These are phyloP conservation scores for Trypethelium eluteriae DNA, from an alignment of 495 filamentous ascomycete species.

Conservation along the genomic window DNA sequence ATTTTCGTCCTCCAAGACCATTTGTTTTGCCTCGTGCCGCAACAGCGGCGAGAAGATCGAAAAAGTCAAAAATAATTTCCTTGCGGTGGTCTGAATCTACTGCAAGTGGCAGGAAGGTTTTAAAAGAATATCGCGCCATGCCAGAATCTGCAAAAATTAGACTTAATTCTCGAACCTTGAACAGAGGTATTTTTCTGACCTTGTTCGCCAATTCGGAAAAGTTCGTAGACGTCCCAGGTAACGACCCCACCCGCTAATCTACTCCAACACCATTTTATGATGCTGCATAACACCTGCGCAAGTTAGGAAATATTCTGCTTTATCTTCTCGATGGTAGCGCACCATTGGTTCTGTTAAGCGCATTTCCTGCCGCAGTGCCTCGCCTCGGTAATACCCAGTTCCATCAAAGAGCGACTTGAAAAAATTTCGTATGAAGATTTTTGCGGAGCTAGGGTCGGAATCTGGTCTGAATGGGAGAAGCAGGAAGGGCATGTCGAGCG, in stretches of 20 bases:
- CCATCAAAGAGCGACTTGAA: slow-evolving; percentile 53
- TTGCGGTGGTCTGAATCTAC: slow-evolving; percentile 80
- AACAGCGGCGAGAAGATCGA: slow-evolving; percentile 80
- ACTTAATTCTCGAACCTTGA: neutral
- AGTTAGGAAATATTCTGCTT: slow-evolving; percentile 14
- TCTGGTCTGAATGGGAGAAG: slow-evolving; percentile 93
- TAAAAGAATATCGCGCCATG: slow-evolving; percentile 85
- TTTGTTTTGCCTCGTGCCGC: slow-evolving; percentile 84
- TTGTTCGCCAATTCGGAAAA: slow-evolving; percentile 90
- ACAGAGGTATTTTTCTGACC: slow-evolving; percentile 46
- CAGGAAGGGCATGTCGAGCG: slow-evolving; percentile 82
- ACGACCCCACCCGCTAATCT: slow-evolving; percentile 86
- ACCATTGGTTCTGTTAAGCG: slow-evolving; percentile 93
- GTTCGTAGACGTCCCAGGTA: slow-evolving; percentile 92
- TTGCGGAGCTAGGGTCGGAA: slow-evolving; percentile 81
- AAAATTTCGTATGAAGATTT: slow-evolving; percentile 87
- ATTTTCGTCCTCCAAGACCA: slow-evolving; percentile 84
- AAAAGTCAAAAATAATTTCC: slow-evolving; percentile 92
- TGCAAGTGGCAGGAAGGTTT: slow-evolving; percentile 91
- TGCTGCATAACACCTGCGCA: slow-evolving; percentile 75
- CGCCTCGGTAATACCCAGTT: slow-evolving; percentile 43
- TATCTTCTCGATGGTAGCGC: neutral
- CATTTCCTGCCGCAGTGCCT: slow-evolving; percentile 72
- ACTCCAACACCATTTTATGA: slow-evolving; percentile 98
- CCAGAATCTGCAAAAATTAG: slow-evolving; percentile 62